Evolutionary conservation across 2,329 filamentous ascomycete species (phyloP).

Genomic region (Diaporthe destruens): DNA sequence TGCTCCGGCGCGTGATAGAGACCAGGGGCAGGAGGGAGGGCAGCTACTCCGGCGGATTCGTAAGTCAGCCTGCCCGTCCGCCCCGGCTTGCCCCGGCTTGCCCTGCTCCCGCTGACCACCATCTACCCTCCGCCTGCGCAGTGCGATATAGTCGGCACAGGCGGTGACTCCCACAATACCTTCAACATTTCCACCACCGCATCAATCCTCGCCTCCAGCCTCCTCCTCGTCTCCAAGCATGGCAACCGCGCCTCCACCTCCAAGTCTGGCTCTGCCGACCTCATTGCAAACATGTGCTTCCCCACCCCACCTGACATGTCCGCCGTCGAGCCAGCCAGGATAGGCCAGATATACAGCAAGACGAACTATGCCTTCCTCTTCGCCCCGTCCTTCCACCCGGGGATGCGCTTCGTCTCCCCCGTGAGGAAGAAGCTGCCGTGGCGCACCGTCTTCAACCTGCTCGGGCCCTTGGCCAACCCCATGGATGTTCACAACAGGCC

Average conservation of each 20-base stretch:
- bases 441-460: slow-evolving; percentile 96
- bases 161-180: slow-evolving; percentile 95
- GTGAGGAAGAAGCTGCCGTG: slow-evolving; percentile 91
- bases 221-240: slow-evolving; percentile 92
- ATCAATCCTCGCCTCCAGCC: slow-evolving; percentile 87
- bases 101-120: slow-evolving; percentile 28
- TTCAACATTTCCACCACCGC: slow-evolving; percentile 98
- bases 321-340: slow-evolving; percentile 78
- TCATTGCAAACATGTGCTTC: slow-evolving; percentile 78
- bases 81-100: neutral
- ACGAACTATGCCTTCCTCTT: slow-evolving; percentile 97
- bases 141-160: slow-evolving; percentile 97
- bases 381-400: slow-evolving; percentile 95
- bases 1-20: slow-evolving; percentile 72
- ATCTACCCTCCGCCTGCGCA: slow-evolving; percentile 46
- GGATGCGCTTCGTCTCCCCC: slow-evolving; percentile 89
- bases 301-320: slow-evolving; percentile 80
- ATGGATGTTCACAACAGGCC: slow-evolving; percentile 70
- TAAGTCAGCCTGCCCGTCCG: slow-evolving; percentile 58
- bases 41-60: slow-evolving; percentile 83
- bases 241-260: slow-evolving; percentile 96
- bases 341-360: slow-evolving; percentile 78
- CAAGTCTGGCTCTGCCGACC: slow-evolving; percentile 93
- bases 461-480: slow-evolving; percentile 93
- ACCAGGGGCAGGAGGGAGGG: slow-evolving; percentile 75